Conservation (phyloP, 202 grass and related monocot species). For the Elaeis oleifera region DNA sequence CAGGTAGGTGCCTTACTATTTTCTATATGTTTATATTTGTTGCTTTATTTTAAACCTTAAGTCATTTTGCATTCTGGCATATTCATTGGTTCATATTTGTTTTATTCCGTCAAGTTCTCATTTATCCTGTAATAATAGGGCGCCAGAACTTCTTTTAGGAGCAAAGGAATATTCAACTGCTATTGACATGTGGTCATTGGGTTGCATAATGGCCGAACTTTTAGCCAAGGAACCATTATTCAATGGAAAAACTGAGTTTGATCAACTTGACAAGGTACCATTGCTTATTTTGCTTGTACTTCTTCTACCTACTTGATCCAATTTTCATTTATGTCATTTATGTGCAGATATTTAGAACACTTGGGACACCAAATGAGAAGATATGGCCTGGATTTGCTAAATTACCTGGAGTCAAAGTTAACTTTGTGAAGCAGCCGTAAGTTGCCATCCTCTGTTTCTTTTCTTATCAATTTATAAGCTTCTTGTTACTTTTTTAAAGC, state of each 20-base stretch:
- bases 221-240: conserved; percentile 29
- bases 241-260: conserved; percentile 19
- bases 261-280: conserved; percentile 24
- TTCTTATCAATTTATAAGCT: not conserved
- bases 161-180: conserved; percentile 35
- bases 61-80: not conserved
- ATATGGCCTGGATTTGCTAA: conserved; percentile 77
- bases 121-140: conserved; percentile 17
- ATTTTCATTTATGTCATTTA: no score
- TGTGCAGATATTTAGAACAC: conserved; percentile 39
- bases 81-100: not conserved
- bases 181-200: conserved; percentile 38
- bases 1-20: conserved; percentile 17
- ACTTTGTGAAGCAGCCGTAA: conserved; percentile 50
- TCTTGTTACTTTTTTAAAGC: not conserved
- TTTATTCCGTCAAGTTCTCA: not conserved
- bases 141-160: conserved; percentile 33
- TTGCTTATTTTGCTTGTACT: not conserved
- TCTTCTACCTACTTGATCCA: not conserved
- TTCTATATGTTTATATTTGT: not conserved
- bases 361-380: conserved; percentile 60
- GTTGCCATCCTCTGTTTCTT: not conserved
- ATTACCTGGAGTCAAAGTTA: conserved; percentile 49
- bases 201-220: conserved; percentile 33
- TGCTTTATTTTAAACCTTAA: not conserved